A percentile compares a stretch with the other conserved stretches of the same genome.
phyloP scores from a whole-genome alignment of 176 grass and related monocot genomes.

The Urochloa ruziziensis region DNA sequence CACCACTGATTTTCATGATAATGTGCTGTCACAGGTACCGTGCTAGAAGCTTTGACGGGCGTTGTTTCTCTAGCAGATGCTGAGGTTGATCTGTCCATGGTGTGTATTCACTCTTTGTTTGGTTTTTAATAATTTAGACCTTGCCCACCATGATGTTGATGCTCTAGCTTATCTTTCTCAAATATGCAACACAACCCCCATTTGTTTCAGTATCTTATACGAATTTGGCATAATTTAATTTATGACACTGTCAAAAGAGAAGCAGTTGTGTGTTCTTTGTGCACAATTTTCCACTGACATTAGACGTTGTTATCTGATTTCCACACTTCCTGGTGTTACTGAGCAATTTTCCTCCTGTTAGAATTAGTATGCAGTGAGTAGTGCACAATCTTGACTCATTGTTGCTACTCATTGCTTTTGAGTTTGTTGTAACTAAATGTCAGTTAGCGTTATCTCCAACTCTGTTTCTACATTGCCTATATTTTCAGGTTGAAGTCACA shows the following conservation, averaged over 20 bases:
- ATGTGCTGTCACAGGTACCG: constrained; percentile 59
- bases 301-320: not conserved
- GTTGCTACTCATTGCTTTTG: not conserved
- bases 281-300: not conserved
- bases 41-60: constrained; percentile 74
- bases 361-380: not conserved
- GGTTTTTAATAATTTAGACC: not conserved
- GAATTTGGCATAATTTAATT: not conserved
- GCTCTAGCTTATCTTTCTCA: not conserved
- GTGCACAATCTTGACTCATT: not conserved
- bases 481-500: constrained; percentile 90
- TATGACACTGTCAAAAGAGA: not conserved
- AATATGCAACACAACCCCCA: not conserved
- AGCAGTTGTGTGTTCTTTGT: not conserved
- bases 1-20: constrained; percentile 32
- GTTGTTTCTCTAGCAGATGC: constrained; percentile 73
- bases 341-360: not conserved
- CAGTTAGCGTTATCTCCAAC: constrained; percentile 3
- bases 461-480: not conserved
- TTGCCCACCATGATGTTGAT: not conserved
- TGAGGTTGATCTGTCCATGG: constrained; percentile 82
- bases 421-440: not conserved
- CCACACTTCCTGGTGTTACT: not conserved
- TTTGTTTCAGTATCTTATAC: not conserved
- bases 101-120: constrained; percentile 23